These are phyloP conservation scores for Penicillium sp. DNA, from an alignment of 2,329 filamentous ascomycete genomes.

Conservation along the genomic window DNA sequence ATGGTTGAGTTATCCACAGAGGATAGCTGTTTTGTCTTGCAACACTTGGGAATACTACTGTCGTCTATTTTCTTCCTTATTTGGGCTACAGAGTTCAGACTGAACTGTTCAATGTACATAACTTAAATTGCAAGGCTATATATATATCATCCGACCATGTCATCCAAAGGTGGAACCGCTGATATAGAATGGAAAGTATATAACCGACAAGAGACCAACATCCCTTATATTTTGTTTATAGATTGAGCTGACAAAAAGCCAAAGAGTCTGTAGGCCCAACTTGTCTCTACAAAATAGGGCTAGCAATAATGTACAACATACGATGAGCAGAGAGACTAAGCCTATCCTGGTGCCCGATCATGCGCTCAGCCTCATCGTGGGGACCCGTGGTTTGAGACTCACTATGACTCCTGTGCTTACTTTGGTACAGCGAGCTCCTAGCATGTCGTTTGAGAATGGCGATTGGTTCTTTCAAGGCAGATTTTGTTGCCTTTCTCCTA, in stretches of 20 bases:
- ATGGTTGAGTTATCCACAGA: not conserved
- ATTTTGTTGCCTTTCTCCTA: not conserved
- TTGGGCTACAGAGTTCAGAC: not conserved
- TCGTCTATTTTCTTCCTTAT: not conserved
- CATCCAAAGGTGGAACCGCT: not conserved
- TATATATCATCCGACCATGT: not conserved
- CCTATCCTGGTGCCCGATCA: slow-evolving; percentile 9
- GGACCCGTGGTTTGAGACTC: not conserved
- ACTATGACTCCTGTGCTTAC: not conserved
- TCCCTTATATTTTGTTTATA: not conserved
- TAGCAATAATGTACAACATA: not conserved
- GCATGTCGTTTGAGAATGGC: not conserved
- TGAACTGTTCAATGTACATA: not conserved
- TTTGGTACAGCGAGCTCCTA: not conserved
- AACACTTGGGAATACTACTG: not conserved
- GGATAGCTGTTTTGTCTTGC: not conserved
- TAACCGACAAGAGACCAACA: not conserved
- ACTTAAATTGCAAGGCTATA: not conserved
- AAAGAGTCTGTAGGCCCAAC: too few species aligned
- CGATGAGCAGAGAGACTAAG: not conserved
- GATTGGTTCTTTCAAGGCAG: not conserved
- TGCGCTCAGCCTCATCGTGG: slow-evolving; percentile 1
- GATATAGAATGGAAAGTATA: not conserved
- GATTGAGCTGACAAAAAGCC: not conserved
- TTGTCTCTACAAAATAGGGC: not conserved